These are phyloP conservation scores for Castanopsis chinensis DNA, from an alignment of 306 rosid species.

Conservation along the genomic window DNA sequence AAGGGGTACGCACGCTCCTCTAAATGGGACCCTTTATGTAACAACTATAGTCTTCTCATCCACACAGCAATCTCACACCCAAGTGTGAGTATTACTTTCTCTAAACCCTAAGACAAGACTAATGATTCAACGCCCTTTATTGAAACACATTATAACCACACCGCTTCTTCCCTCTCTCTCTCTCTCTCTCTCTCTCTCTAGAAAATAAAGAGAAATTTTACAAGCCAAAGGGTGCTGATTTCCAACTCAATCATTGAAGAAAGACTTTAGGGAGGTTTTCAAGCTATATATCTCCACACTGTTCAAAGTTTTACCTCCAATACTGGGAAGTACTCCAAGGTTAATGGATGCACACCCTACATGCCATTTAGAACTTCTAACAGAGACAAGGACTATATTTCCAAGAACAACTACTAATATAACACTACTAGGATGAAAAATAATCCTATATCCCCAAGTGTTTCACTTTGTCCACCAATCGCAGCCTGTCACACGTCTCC, in stretches of 20 bases:
- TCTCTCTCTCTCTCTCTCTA: conserved; percentile 13
- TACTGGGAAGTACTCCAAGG: neutral
- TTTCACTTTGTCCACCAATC: too few species aligned
- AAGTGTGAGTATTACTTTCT: conserved; percentile 55
- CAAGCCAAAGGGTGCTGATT: conserved; percentile 26
- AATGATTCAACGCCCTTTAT: conserved; percentile 45
- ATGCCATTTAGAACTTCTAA: conserved; percentile 11
- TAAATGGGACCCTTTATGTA: conserved; percentile 22
- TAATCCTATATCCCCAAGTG: too few species aligned
- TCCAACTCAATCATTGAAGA: conserved; percentile 31
- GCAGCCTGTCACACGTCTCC: too few species aligned
- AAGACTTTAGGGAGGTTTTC: conserved; percentile 13
- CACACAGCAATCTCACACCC: conserved; percentile 48
- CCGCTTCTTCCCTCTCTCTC: conserved; percentile 2
- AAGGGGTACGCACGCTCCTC: conserved; percentile 45
- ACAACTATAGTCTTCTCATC: conserved; percentile 45
- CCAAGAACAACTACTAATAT: conserved; percentile 6
- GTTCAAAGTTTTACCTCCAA: neutral
- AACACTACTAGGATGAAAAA: neutral
- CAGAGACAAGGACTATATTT: conserved; percentile 12
- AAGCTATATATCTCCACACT: conserved; percentile 12
- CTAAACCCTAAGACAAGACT: conserved; percentile 54
- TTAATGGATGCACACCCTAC: neutral
- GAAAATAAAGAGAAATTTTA: conserved; percentile 25
- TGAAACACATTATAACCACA: conserved; percentile 25